Evolutionary conservation across 768 basidiomycete species (phyloP), one percentile per base, ranked within the genome.

Genomic region (Phanerochaete carnosa): DNA sequence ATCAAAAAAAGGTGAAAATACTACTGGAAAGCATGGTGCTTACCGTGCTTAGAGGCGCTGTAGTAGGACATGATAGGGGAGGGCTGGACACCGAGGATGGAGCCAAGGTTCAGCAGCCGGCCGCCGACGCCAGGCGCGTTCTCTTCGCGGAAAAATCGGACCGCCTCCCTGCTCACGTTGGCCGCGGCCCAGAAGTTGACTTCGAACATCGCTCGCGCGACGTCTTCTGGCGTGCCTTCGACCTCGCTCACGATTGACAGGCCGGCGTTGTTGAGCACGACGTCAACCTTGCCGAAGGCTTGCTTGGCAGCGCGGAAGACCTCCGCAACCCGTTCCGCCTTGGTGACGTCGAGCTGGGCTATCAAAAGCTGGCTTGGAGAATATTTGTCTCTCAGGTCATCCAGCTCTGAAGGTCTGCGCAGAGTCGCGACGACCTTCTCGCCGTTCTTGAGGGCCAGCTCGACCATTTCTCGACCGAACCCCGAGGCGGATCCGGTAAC

Each of bases 231-330:
- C 58, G 72, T 70, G 22, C 68, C 73, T 65, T 82, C 80, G 26
- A 74, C 68, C 63, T 80, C 78, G 13, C 67, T 67, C 16, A 75
- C 54, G 30, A 74, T 57, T 6, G 61, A 66, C 45, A 61, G 65
- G 39, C 62, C 70, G 62, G 80, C 80, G 60, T 81, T 82, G 64
- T 76, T 80, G 63, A 77, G 73, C 3, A 81, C 80, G 47, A 81
- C 67, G 57, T 83, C 82, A 16, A 82, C 62, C 30, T 76, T 69
- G 3, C 78, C 80, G 65, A 80, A 82, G 12, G 62, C 63, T 32
- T 71, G 65, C 45, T 73, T 61, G 0, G 74, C 73, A 45, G 62
- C 61, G 15, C 62, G 64, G 60, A 82, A 82, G 0, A 73, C 77
- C 11, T 7, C 39, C 5, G 19, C 8, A 19, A 43, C 16, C 8